A percentile compares a stretch with the other conserved stretches of the same genome.
These are phyloP conservation scores for Vitis rupestris DNA, from an alignment of 164 flowering plant species.

Conservation along the genomic window DNA sequence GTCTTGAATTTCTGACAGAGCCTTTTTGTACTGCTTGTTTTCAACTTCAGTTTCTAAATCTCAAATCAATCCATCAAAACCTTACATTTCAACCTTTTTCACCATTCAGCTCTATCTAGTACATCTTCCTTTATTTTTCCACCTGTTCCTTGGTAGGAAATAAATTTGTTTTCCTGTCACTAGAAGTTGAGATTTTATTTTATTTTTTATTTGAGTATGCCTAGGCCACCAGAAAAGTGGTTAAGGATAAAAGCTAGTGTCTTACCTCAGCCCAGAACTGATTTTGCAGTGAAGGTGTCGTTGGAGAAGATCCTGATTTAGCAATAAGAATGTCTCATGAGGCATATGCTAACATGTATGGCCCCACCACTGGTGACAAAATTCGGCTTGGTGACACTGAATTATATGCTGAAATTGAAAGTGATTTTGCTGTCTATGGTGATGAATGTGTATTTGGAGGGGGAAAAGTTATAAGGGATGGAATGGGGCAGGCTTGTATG, in stretches of 20 bases:
- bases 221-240: neutral
- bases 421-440: slow-evolving; percentile 80
- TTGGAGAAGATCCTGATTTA: slow-evolving; percentile 45
- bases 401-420: slow-evolving; percentile 83
- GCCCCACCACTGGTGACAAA: slow-evolving; percentile 92
- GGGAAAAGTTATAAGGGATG: slow-evolving; percentile 95
- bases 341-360: slow-evolving; percentile 84
- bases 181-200: neutral
- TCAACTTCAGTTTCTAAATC: neutral
- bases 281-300: slow-evolving; percentile 68
- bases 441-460: slow-evolving; percentile 99
- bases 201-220: neutral
- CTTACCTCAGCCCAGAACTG: slow-evolving; percentile 13
- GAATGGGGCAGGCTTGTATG: slow-evolving; percentile 92
- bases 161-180: no score
- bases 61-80: no score
- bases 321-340: slow-evolving; percentile 56
- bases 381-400: slow-evolving; percentile 93
- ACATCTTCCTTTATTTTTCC: no score
- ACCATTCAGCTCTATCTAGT: no score
- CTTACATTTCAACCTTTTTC: no score
- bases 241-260: neutral
- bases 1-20: slow-evolving; percentile 30
- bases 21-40: slow-evolving; percentile 9
- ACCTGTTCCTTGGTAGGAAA: no score